phyloP scores from a whole-genome alignment of 2,329 filamentous ascomycete species.

The Alternaria gaisen region DNA sequence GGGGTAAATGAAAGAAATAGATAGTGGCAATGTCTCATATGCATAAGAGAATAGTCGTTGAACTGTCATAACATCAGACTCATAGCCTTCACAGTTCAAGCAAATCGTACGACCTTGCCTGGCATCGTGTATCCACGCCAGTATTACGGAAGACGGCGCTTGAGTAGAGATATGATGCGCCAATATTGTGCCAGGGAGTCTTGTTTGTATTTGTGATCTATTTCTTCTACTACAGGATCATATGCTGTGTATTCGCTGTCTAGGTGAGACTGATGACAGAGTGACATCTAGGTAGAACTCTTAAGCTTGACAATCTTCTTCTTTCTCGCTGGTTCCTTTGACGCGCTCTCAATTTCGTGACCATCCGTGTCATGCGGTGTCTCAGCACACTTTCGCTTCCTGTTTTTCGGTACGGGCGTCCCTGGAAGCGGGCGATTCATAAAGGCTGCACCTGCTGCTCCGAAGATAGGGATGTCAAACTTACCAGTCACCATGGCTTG shows the following conservation, averaged over 20 bases:
- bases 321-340: neutral
- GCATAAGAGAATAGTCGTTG: neutral
- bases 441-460: neutral
- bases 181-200: neutral
- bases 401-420: neutral
- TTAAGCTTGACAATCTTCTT: neutral
- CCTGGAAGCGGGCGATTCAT: neutral
- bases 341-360: neutral
- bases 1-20: neutral
- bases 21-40: neutral
- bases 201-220: neutral
- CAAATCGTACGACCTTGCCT: no score
- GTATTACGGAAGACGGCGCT: neutral
- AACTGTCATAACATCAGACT: neutral
- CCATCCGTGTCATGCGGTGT: neutral
- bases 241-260: neutral
- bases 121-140: neutral
- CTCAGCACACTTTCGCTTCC: neutral
- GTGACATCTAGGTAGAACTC: neutral
- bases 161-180: neutral
- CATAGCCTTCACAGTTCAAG: neutral
- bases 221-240: rapidly evolving
- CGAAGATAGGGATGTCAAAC: neutral
- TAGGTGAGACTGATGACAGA: neutral
- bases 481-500: neutral